Conservation (phyloP, 192 early-diverging fungal species). For the Backusella psychrophila region DNA sequence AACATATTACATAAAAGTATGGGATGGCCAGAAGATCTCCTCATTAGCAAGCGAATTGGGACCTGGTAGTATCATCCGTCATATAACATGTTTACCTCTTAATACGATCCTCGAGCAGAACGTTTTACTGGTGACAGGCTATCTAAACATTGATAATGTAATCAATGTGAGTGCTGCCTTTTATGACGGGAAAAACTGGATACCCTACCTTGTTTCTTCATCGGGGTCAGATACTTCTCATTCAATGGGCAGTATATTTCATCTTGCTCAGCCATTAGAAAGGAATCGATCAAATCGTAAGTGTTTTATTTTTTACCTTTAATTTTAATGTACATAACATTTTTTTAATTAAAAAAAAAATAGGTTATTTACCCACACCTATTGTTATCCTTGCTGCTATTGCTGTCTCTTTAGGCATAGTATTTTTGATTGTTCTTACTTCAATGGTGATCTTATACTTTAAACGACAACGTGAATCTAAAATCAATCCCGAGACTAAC, state of each 20-base stretch:
- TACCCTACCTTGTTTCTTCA: constrained; percentile 42
- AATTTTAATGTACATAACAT: neutral
- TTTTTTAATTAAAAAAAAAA: neutral
- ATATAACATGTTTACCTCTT: constrained; percentile 17
- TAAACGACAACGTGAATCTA: constrained; percentile 23
- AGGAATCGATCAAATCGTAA: neutral
- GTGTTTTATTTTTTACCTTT: constrained; percentile 11
- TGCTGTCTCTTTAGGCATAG: constrained; percentile 61
- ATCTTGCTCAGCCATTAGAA: neutral
- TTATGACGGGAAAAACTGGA: constrained; percentile 47
- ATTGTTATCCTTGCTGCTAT: constrained; percentile 68
- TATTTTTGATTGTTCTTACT: constrained; percentile 60
- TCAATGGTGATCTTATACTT: constrained; percentile 52
- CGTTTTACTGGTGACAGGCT: constrained; percentile 45
- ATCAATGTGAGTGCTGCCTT: constrained; percentile 48
- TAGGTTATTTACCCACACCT: constrained; percentile 45
- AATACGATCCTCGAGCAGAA: neutral
- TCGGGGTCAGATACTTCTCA: constrained; percentile 21
- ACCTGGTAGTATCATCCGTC: constrained; percentile 20
- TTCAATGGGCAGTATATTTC: constrained; percentile 27
- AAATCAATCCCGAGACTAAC: constrained; percentile 9
- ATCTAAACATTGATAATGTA: constrained; percentile 34
- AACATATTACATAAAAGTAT: constrained; percentile 10
- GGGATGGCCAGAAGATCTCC: constrained; percentile 15
- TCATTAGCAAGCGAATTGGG: constrained; percentile 2